Evolutionary conservation across 1,139 yeast genomes (phyloP).

Genomic region (Wickerhamomyces sp.): DNA sequence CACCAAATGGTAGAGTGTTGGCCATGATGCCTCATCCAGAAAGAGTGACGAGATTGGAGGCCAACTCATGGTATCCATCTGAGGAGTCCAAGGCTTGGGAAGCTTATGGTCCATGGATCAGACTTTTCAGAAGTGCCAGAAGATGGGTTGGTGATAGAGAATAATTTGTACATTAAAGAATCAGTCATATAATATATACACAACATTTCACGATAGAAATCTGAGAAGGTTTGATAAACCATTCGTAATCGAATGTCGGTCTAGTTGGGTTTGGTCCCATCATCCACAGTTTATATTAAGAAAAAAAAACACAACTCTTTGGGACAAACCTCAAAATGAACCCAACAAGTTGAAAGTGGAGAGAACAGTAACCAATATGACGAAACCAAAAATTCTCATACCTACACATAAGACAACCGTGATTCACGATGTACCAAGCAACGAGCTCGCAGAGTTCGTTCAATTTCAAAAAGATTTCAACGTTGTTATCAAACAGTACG

Average conservation of each 20-base stretch:
- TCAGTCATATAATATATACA: too few species aligned
- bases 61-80: constrained; percentile 87
- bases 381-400: constrained; percentile 15
- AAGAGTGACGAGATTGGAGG: constrained; percentile 81
- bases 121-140: constrained; percentile 89
- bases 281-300: too few species aligned
- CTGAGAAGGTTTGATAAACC: too few species aligned
- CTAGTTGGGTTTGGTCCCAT: too few species aligned
- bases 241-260: too few species aligned
- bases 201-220: too few species aligned
- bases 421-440: constrained; percentile 19
- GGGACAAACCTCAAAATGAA: too few species aligned
- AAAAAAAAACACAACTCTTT: too few species aligned
- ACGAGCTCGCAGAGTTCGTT: constrained; percentile 23
- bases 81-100: constrained; percentile 60
- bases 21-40: constrained; percentile 99
- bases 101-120: constrained; percentile 92
- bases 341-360: too few species aligned
- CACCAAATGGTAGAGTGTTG: constrained; percentile 89
- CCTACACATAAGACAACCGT: constrained; percentile 6
- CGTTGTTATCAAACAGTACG: constrained; percentile 13
- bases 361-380: too few species aligned
- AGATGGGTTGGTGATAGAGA: constrained; percentile 67
- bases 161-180: too few species aligned
- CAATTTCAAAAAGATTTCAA: constrained; percentile 14